Evolutionary conservation across 768 basidiomycete species (phyloP), one percentile per base, ranked within the genome.

Genomic region (Xerocomellus amylosporus): DNA sequence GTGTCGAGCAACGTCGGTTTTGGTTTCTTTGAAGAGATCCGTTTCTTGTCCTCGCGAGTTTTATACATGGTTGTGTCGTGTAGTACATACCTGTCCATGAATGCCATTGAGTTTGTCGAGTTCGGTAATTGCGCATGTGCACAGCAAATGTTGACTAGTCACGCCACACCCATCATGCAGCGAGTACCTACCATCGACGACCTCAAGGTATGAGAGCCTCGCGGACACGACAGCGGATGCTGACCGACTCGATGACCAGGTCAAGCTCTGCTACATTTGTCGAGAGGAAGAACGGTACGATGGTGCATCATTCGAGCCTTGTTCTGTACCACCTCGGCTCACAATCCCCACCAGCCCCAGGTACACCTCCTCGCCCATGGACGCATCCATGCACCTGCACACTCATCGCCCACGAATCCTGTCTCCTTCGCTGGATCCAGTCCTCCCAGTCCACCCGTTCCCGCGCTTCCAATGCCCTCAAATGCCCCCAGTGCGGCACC

Each of bases 191-290:
- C 71, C 31, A 65, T 72, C 17, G 52, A 65, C 48, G 71, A 72
- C 53, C 70, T 72, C 55, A 73, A 67, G 64, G 71, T 67, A 58
- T 10, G 61, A 30, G 2, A 6, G 8, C 8, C 12, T 2, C 2
- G 22, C 19, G 24, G 17, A 14, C 33, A 36, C 24, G 4, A 10
- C 19, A 14, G 39, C n/a, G 1, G 31, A 13, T 44, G 45, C 31
- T 58, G 50, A 58, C 55, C 20, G 15, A 48, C 43, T 22, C 33
- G 48, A 26, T 37, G 13, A 42, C 28, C 53, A 80, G 75, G 82
- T 90, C 57, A 91, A 90, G 67, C 74, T 88, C 12, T 91, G 89
- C 59, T 91, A 87, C 67, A 90, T 91, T 53, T 91, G 89, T 62
- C 74, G 86, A 30, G 88, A 90, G 61, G 87, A 89, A 65, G 87